These are phyloP conservation scores for Circinella minor DNA, from an alignment of 371 early-diverging fungal genomes.

Conservation along the genomic window DNA sequence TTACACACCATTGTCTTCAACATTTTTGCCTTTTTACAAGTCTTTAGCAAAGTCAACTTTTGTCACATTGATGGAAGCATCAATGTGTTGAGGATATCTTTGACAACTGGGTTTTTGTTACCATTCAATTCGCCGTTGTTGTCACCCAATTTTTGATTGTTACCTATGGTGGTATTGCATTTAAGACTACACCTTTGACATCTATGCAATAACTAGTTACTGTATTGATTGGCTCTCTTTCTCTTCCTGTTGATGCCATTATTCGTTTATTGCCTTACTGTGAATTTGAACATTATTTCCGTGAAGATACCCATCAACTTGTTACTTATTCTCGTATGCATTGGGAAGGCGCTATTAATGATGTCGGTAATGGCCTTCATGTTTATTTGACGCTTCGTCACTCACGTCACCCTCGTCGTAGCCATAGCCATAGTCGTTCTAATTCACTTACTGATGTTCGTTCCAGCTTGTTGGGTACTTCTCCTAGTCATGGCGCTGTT, in stretches of 20 bases:
- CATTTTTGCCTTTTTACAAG: slow-evolving; percentile 92
- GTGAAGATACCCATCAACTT: slow-evolving; percentile 60
- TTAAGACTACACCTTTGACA: slow-evolving; percentile 78
- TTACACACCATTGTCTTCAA: slow-evolving; percentile 92
- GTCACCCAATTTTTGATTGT: slow-evolving; percentile 84
- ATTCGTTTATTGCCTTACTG: slow-evolving; percentile 77
- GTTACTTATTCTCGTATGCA: slow-evolving; percentile 59
- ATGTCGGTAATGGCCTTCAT: slow-evolving; percentile 49
- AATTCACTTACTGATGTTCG: slow-evolving; percentile 15
- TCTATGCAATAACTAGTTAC: slow-evolving; percentile 83
- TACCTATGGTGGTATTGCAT: slow-evolving; percentile 88
- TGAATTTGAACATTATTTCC: slow-evolving; percentile 49
- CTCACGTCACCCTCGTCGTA: no score
- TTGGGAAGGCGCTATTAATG: slow-evolving; percentile 63
- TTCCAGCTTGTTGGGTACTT: slow-evolving; percentile 2
- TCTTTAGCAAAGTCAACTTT: slow-evolving; percentile 93
- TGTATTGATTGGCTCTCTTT: slow-evolving; percentile 74
- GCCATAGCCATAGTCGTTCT: slow-evolving; percentile 12
- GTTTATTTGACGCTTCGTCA: no score
- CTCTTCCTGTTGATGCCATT: slow-evolving; percentile 85
- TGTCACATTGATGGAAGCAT: slow-evolving; percentile 74
- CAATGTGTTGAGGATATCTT: slow-evolving; percentile 86
- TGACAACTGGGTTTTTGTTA: slow-evolving; percentile 79
- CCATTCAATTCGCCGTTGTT: slow-evolving; percentile 73
- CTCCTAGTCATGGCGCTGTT: no score